These are phyloP conservation scores for Candida glucosophila DNA, from an alignment of 1,139 yeast genomes.

Conservation along the genomic window DNA sequence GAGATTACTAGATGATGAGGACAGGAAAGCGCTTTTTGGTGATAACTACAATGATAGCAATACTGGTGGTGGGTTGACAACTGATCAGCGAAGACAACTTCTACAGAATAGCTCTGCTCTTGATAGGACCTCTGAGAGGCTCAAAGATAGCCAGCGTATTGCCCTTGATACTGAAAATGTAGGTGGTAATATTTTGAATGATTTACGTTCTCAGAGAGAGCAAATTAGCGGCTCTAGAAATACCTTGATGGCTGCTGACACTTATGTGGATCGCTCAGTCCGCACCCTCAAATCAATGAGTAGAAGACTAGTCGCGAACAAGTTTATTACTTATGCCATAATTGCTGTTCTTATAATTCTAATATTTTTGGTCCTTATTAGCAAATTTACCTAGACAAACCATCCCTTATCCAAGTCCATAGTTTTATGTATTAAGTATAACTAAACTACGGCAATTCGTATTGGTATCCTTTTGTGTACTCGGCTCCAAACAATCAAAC, in stretches of 20 bases:
- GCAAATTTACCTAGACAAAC: constrained; percentile 69
- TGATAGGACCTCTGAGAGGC: constrained; percentile 74
- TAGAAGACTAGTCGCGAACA: constrained; percentile 89
- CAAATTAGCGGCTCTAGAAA: constrained; percentile 80
- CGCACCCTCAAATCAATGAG: constrained; percentile 89
- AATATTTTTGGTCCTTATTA: constrained; percentile 76
- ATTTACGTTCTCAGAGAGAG: constrained; percentile 87
- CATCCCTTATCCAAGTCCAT: too few relatives aligned
- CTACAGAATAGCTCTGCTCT: constrained; percentile 72
- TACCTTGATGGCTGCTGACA: constrained; percentile 83
- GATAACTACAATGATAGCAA: constrained; percentile 20
- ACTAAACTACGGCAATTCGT: too few relatives aligned
- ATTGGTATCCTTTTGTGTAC: too few relatives aligned
- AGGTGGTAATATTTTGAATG: constrained; percentile 86
- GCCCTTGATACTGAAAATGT: constrained; percentile 89
- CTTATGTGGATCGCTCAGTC: constrained; percentile 83
- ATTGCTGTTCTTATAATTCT: constrained; percentile 80
- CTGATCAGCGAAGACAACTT: constrained; percentile 57
- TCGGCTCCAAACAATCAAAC: too few relatives aligned
- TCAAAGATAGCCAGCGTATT: constrained; percentile 79
- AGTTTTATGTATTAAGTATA: too few relatives aligned
- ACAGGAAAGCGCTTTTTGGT: constrained; percentile 65
- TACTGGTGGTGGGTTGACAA: too few relatives aligned
- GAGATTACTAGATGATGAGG: constrained; percentile 50
- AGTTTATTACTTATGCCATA: constrained; percentile 89